Base-by-base conservation (phyloP, 768 basidiomycete species). In the Polyporus arcularius region DNA sequence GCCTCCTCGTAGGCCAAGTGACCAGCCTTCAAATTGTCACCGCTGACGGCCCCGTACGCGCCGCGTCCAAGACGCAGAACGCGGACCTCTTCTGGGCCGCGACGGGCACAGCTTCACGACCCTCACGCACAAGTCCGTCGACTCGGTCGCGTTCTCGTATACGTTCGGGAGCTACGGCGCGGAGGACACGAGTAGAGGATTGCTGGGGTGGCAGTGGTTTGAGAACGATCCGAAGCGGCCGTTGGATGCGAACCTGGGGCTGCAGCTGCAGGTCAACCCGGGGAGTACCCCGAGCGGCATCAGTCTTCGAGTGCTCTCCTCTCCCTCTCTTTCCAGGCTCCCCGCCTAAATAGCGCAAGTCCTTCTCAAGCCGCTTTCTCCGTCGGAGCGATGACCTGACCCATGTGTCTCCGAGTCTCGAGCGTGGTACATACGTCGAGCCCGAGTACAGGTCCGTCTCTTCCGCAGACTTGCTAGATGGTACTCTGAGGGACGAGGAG, bases 401-500 rank as follows among this genome's bases (percentile, higher is more conserved):
- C 14, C 39, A 9, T 31, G 46, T 65, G 40, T 54, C 63, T 42
- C 49, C 57, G 21, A 26, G 21, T 26, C 21, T 26, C 41, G 26
- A 53, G 41, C 53, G 30, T 15, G 61, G 64, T 14, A 62, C 60
- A 40, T 48, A 31, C 50, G 58, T 63, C 32, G 58, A 64, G 28
- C 53, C 39, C n/a, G 31, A 53, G 21, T 51, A 42, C 43, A 12
- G 12, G 15, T 57, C 57, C 35, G 43, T 57, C 14, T 42, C 58
- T 10, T 30, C 38, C 50, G 35, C 45, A 16, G 21, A 55, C 43
- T 38, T 53, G 49, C 26, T 3, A 3, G 47, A 53, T 51, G 41
- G 60, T 31, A 26, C 21, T 26, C 21, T 26, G 21, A 26, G 21
- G 21, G 21, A 26, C 21, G 21, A 26, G 21, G 21, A 26, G 21